phyloP scores from a whole-genome alignment of 495 filamentous ascomycete species.

The Aspergillus asperescens region DNA sequence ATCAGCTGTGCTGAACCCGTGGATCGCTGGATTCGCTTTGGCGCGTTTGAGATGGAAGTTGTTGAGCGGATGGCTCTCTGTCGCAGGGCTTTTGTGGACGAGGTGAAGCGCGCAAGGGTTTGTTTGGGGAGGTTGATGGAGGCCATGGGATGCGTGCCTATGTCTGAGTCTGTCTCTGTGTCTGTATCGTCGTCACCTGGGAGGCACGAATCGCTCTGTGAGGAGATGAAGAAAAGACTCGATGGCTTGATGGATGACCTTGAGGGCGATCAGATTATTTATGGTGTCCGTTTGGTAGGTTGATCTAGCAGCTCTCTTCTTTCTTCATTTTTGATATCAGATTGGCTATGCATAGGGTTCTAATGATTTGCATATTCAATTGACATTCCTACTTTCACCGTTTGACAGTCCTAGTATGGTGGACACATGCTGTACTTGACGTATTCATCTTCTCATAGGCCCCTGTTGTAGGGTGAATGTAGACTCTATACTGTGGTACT shows the following conservation, averaged over 20 bases:
- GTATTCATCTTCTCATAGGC: too few species aligned
- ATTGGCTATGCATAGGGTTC: too few species aligned
- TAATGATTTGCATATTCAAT: too few species aligned
- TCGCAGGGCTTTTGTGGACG: constrained; percentile 5
- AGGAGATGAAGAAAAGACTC: constrained; percentile 13
- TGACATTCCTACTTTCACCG: too few species aligned
- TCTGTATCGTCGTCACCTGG: not conserved
- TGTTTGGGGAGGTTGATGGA: constrained; percentile 13
- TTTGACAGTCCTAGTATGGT: too few species aligned
- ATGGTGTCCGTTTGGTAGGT: not conserved
- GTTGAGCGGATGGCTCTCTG: constrained; percentile 15
- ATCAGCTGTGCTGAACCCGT: not conserved
- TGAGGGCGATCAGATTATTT: not conserved
- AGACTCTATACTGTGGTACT: too few species aligned
- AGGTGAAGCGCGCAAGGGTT: constrained; percentile 11
- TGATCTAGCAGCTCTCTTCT: not conserved
- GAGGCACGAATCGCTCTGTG: constrained; percentile 12
- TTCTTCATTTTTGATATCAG: not conserved
- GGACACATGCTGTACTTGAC: too few species aligned
- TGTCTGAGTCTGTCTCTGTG: not conserved
- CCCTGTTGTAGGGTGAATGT: too few species aligned
- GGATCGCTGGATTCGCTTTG: constrained; percentile 13
- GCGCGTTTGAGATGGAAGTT: constrained; percentile 13
- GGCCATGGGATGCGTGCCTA: not conserved
- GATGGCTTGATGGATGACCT: constrained; percentile 8